Percentiles rank a stretch among this genome's conserved stretches.
Conservation (phyloP, 306 rosid genomes). For the Argentina anserina region DNA sequence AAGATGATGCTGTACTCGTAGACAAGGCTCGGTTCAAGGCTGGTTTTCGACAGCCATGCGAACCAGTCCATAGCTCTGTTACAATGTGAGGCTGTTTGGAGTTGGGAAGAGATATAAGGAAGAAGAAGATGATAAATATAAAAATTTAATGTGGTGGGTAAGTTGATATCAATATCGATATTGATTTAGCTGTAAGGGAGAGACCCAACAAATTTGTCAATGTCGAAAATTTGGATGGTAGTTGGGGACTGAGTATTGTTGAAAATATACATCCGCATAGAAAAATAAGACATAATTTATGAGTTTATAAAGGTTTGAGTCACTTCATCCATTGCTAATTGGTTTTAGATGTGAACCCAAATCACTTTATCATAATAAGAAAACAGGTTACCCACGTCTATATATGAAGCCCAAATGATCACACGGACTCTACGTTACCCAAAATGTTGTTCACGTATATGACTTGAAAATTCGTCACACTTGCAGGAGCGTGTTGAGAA, state of each 20-base stretch:
- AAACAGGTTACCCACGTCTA: too few relatives aligned
- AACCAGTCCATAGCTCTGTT: conserved; percentile 80
- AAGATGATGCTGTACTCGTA: conserved; percentile 74
- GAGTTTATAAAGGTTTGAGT: too few relatives aligned
- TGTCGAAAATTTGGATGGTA: conserved; percentile 36
- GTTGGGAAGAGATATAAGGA: conserved; percentile 19
- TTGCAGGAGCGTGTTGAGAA: too few relatives aligned
- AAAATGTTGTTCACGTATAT: too few relatives aligned
- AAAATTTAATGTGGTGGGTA: conserved; percentile 37
- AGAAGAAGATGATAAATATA: conserved; percentile 20
- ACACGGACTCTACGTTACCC: too few relatives aligned
- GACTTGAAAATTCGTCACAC: too few relatives aligned
- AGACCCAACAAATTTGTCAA: background rate
- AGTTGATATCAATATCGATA: conserved; percentile 20
- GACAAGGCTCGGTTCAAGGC: conserved; percentile 58
- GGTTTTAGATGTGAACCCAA: too few relatives aligned
- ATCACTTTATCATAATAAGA: too few relatives aligned
- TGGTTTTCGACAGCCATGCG: conserved; percentile 79
- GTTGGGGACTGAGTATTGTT: conserved; percentile 46
- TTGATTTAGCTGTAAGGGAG: conserved; percentile 11
- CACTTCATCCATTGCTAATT: too few relatives aligned
- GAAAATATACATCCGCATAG: too few relatives aligned
- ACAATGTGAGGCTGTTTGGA: conserved; percentile 18
- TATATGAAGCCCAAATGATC: too few relatives aligned
- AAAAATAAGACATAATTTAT: too few relatives aligned